Evolutionary conservation across 73 alveolate species (phyloP), one percentile per base, ranked within the genome.

Genomic region (Paramecium bursaria): DNA sequence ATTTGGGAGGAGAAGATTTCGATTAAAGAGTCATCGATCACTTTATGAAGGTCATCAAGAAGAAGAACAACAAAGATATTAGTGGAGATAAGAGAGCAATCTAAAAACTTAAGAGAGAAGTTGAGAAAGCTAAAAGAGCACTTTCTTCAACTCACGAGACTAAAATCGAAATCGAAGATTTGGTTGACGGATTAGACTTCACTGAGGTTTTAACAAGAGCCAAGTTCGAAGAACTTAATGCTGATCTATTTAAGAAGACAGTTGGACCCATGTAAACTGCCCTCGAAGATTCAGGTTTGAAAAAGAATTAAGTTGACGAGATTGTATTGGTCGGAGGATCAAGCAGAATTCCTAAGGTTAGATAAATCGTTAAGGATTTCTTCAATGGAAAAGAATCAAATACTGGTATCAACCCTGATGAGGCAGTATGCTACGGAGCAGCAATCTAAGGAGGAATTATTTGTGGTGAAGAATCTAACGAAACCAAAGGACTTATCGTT

Each of bases 391-490:
- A 95, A 88, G 97, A 94, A 74, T 98, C 98, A 27, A 92, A 94
- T 90, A 92, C 95, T 85, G 96, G 98, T 48, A 94, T 96, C 77
- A 95, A 96, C 91, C 99, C 99, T 4, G 99, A 97, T 86, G 99
- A 97, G 89, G 99, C 99, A 10, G 99, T 97, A 33, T 99, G 99
- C 46, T 96, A 95, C 74, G 99, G 99, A 29, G 99, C 99, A 13
- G 99, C 99, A 0, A 98, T 97, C 57, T 98, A 97, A 89, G 99
- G 98, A 21, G 99, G 99, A 29, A 94, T 97, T 46, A 82, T 97
- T 30, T 95, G 98, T 19, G 99, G 99, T 94, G 95, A 96, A 82
- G 92, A 92, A 15, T 89, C 94, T 39, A 97, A 93, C 21, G 95
- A 90, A 74, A 90, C 98, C 54, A 88, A 95, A 75, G 98, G 88